A percentile compares a stretch with the other conserved stretches of the same genome.
Conservation (phyloP, 2,329 filamentous ascomycete genomes). For the Scleromitrula shiraiana region DNA sequence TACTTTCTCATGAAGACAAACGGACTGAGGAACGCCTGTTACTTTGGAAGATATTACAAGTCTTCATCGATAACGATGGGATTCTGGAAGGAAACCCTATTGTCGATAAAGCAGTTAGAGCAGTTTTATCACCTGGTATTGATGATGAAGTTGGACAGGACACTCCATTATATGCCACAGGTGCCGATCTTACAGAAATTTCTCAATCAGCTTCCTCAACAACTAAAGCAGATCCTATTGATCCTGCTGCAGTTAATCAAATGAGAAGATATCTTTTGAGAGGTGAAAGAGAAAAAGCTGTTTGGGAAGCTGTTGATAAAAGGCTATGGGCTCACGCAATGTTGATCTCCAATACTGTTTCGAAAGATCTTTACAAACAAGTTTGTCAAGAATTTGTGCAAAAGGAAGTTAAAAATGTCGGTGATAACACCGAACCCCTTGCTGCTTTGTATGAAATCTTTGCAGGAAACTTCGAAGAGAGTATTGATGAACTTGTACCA, state of each 20-base stretch:
- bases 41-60: slow-evolving; percentile 76
- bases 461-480: slow-evolving; percentile 89
- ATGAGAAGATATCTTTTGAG: slow-evolving; percentile 66
- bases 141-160: slow-evolving; percentile 24
- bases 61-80: slow-evolving; percentile 84
- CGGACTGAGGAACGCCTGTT: slow-evolving; percentile 71
- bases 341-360: slow-evolving; percentile 72
- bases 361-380: slow-evolving; percentile 79
- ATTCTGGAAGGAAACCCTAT: slow-evolving; percentile 62
- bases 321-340: slow-evolving; percentile 95
- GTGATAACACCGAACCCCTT: slow-evolving; percentile 75
- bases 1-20: slow-evolving; percentile 54
- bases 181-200: slow-evolving; percentile 34
- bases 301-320: slow-evolving; percentile 89
- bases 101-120: slow-evolving; percentile 67
- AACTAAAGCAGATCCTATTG: slow-evolving; percentile 56
- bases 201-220: slow-evolving; percentile 29
- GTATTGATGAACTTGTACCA: slow-evolving; percentile 90
- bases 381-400: slow-evolving; percentile 93
- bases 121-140: slow-evolving; percentile 58
- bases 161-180: slow-evolving; percentile 31
- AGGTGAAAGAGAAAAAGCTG: slow-evolving; percentile 82
- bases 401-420: slow-evolving; percentile 80
- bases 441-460: slow-evolving; percentile 90
- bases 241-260: slow-evolving; percentile 60